Evolutionary conservation across 805 yeast genomes (phyloP).

Genomic region (Nakazawaea sp.): DNA sequence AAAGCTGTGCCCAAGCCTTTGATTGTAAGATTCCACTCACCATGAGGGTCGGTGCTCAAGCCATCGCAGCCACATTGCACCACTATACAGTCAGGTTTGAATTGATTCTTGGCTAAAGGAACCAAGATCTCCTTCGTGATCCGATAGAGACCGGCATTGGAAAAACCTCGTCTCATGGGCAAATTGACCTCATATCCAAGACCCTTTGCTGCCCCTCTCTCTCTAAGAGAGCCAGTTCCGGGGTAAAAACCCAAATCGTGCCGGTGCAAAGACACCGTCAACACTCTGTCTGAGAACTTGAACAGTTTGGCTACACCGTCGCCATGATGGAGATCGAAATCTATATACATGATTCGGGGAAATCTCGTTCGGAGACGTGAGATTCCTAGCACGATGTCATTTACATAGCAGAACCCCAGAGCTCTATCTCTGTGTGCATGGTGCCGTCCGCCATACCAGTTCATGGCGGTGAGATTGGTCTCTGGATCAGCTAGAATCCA

Average conservation of each 20-base stretch:
- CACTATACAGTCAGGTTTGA: slow-evolving; percentile 46
- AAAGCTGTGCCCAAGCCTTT: slow-evolving; percentile 37
- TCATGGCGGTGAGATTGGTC: slow-evolving; percentile 35
- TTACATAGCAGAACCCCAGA: slow-evolving; percentile 68
- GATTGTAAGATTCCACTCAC: slow-evolving; percentile 65
- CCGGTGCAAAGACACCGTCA: slow-evolving; percentile 59
- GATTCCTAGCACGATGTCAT: slow-evolving; percentile 59
- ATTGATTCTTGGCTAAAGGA: slow-evolving; percentile 30
- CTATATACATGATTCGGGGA: slow-evolving; percentile 50
- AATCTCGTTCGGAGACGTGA: slow-evolving; percentile 39
- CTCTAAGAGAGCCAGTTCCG: slow-evolving; percentile 49
- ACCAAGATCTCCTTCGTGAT: slow-evolving; percentile 33
- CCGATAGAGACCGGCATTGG: slow-evolving; percentile 33
- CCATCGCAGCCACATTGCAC: slow-evolving; percentile 77
- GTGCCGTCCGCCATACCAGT: slow-evolving; percentile 80
- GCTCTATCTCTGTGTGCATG: slow-evolving; percentile 52
- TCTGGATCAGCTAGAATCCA: slow-evolving; percentile 14
- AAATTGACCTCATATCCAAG: slow-evolving; percentile 36
- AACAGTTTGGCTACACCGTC: slow-evolving; percentile 74
- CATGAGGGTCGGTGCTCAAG: slow-evolving; percentile 50
- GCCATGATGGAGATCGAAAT: slow-evolving; percentile 74
- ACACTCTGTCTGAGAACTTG: slow-evolving; percentile 43
- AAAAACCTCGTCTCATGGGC: slow-evolving; percentile 51
- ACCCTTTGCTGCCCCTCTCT: slow-evolving; percentile 30
- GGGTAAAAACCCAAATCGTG: slow-evolving; percentile 67